Conservation (phyloP, 2,329 filamentous ascomycete species). For the Nothopassalora personata region DNA sequence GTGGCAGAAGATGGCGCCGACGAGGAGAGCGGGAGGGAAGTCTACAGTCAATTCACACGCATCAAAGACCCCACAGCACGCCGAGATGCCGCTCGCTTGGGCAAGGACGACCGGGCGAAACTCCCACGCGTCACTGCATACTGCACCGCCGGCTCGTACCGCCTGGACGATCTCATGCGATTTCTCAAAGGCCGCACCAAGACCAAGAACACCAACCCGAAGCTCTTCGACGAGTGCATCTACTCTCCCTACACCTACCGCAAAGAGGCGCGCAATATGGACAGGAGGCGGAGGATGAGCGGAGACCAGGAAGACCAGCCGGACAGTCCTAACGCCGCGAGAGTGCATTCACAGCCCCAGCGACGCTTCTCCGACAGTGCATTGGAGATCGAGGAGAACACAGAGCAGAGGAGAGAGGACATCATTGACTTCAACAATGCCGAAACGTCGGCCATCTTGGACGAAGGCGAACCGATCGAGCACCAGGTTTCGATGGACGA, state of each 20-base stretch:
- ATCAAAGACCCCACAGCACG: constrained; percentile 95
- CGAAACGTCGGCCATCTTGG: constrained; percentile 7
- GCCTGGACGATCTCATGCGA: constrained; percentile 81
- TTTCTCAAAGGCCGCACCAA: constrained; percentile 83
- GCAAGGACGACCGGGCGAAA: constrained; percentile 84
- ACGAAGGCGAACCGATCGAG: constrained; percentile 1
- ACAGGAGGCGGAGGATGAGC: constrained; percentile 18
- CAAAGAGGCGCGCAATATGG: constrained; percentile 32
- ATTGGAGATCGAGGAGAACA: constrained; percentile 57
- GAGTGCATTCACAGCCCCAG: constrained; percentile 40
- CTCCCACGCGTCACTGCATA: constrained; percentile 92
- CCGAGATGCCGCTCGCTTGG: constrained; percentile 83
- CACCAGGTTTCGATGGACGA: constrained; percentile 9
- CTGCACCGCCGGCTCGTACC: constrained; percentile 87
- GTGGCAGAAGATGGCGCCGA: constrained; percentile 70
- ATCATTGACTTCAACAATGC: constrained; percentile 30
- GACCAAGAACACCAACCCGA: constrained; percentile 73
- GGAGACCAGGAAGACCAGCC: constrained; percentile 19
- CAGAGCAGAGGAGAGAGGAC: constrained; percentile 32
- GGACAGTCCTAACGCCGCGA: constrained; percentile 11
- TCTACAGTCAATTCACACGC: constrained; percentile 94
- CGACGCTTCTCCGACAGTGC: constrained; percentile 69
- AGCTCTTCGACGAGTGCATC: constrained; percentile 94
- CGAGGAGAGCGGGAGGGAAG: constrained; percentile 88
- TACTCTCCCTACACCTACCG: constrained; percentile 88